phyloP scores from a whole-genome alignment of 2,329 filamentous ascomycete species.

The Dothidotthia symphoricarpi region DNA sequence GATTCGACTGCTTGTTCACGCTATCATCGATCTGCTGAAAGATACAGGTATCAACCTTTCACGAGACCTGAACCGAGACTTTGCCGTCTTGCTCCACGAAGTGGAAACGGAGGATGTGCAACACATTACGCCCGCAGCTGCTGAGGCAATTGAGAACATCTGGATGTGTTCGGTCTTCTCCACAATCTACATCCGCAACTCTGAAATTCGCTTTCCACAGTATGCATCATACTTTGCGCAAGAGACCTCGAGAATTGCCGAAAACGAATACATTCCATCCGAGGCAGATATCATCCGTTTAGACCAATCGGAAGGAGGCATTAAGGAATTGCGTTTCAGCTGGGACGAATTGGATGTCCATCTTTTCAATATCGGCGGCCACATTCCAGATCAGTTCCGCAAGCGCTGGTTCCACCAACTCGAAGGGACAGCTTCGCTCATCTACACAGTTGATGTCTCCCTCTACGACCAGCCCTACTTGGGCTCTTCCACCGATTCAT shows the following conservation, averaged over 20 bases:
- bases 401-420: constrained; percentile 41
- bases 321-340: constrained; percentile 37
- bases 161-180: constrained; percentile 35
- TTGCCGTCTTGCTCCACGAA: constrained; percentile 36
- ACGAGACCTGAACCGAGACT: constrained; percentile 26
- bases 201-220: constrained; percentile 40
- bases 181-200: constrained; percentile 34
- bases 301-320: constrained; percentile 28
- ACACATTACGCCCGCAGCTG: constrained; percentile 26
- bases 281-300: constrained; percentile 39
- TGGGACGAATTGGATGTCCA: constrained; percentile 39
- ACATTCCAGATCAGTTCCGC: constrained; percentile 32
- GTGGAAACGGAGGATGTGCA: constrained; percentile 31
- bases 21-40: constrained; percentile 38
- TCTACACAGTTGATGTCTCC: constrained; percentile 36
- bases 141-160: constrained; percentile 26
- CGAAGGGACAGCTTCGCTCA: constrained; percentile 32
- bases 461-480: constrained; percentile 35
- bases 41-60: constrained; percentile 36
- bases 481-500: constrained; percentile 24
- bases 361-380: constrained; percentile 37
- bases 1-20: constrained; percentile 31
- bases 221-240: constrained; percentile 36
- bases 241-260: constrained; percentile 28
- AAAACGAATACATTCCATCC: constrained; percentile 29